These are phyloP conservation scores for Candida tallmaniae DNA, from an alignment of 805 yeast genomes.

Conservation along the genomic window DNA sequence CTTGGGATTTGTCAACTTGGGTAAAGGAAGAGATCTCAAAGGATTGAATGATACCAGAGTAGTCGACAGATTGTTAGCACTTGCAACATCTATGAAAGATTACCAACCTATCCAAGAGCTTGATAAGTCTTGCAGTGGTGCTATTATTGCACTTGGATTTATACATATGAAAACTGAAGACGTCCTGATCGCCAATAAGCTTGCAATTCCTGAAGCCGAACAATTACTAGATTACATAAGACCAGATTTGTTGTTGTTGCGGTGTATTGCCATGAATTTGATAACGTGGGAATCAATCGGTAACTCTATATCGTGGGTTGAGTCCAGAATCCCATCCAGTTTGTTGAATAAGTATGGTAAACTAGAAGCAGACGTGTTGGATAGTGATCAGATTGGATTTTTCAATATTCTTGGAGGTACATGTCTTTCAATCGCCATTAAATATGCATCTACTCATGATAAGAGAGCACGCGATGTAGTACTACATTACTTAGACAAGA, in stretches of 20 bases:
- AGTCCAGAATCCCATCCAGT: conserved; percentile 48
- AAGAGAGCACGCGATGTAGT: conserved; percentile 50
- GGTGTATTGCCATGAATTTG: conserved; percentile 60
- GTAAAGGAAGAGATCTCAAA: conserved; percentile 60
- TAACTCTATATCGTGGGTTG: conserved; percentile 50
- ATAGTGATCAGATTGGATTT: conserved; percentile 59
- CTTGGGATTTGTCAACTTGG: conserved; percentile 78
- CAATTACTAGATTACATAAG: conserved; percentile 65
- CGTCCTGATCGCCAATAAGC: conserved; percentile 51
- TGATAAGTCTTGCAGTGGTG: conserved; percentile 69
- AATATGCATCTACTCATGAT: conserved; percentile 68
- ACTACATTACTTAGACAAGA: conserved; percentile 49
- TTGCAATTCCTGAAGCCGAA: conserved; percentile 55
- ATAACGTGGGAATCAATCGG: conserved; percentile 70
- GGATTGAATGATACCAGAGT: conserved; percentile 61
- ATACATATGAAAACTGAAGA: conserved; percentile 69
- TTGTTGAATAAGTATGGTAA: conserved; percentile 27
- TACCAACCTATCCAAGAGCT: conserved; percentile 53
- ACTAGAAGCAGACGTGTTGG: conserved; percentile 21
- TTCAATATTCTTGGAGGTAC: conserved; percentile 71
- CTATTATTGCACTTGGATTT: conserved; percentile 69
- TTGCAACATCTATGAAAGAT: conserved; percentile 60
- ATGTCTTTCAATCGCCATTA: conserved; percentile 69
- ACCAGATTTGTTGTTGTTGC: conserved; percentile 69
- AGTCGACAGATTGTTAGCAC: conserved; percentile 52